Base-by-base conservation (phyloP, 2,329 filamentous ascomycete species). In the Alternaria arborescens region DNA sequence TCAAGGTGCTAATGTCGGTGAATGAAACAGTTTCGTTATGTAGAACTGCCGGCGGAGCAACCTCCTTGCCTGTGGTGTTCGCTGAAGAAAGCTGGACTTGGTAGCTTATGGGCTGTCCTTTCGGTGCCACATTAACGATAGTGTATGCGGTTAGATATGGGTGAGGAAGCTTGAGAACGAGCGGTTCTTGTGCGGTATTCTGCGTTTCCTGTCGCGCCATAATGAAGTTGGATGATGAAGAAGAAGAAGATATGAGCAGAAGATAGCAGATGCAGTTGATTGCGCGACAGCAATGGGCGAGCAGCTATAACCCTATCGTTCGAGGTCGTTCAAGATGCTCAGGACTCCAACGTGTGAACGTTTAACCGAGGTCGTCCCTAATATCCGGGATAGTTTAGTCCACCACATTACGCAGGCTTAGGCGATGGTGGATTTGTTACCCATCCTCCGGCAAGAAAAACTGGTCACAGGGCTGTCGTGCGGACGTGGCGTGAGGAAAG, bases 111-210 rank as follows among this genome's bases (percentile, higher is more conserved):
- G 68, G 65, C 48, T 73, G 62, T 30, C 61, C 66, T 30, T 66
- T 50, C n/a, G 67, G 30, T 51, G 69, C 68, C 46, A 65, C 58
- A 43, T 69, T 73, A n/a, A 55, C 70, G 32, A 77, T 60, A 28
- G 64, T 64, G 58, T 78, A 78, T 38, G 73, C 66, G 18, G 77
- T 78, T 30, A 79, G 74, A 60, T 77, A 79, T 24, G 77, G 77
- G 59, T 79, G 76, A 24, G 77, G 77, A 44, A 78, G 66, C 58
- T 77, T 78, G 43, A 78, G 55, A 48, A 76, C 56, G 22, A 77
- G 65, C 8, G 72, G 65, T 16, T 70, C 70, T 20, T 63, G 32
- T 8, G 55, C 40, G n/a, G 61, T 53, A 26, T 50, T 58, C 24
- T 64, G 11, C 53, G 68, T 68, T 8, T 60, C 28, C 52, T 68